Evolutionary conservation across 2,329 filamentous ascomycete genomes (phyloP), one percentile per base, ranked within the genome.

Genomic region (Exophiala dermatitidis): DNA sequence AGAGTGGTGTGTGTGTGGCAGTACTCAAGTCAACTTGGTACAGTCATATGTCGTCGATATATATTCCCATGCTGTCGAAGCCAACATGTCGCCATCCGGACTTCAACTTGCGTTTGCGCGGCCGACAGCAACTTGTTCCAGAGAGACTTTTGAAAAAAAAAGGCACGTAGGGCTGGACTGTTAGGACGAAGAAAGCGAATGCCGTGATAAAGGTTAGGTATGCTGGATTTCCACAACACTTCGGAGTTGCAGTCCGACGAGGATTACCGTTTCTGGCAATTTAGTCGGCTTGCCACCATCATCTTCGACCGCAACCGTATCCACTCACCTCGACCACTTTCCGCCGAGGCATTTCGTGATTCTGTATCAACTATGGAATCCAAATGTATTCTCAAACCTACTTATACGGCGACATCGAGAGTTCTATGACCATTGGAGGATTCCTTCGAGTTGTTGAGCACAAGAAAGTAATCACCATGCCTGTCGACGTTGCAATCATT

Each of bases 401-500:
- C 19, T 19, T 19, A 19, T 19, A 19, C 19, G 19, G 19, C 19
- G 19, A 19, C 19, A 19, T 19, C 19, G 19, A 19, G 19, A 19
- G 19, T 19, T 19, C 19, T 19, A 19, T 19, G 19, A 19, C 19
- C 19, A 19, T 19, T 19, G 19, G 19, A 19, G 19, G 8, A 40
- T 40, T 5, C 37, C n/a, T 40, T 19, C 19, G 19, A 19, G 19
- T 19, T 19, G 19, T 19, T 19, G 19, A 19, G 19, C 19, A 19
- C 19, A 19, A 19, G 19, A 19, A 19, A 19, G 37, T 19, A 19
- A 19, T 34, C 33, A 34, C 10, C 33, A 34, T 34, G 33, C 33
- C 33, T 34, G 6, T 76, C 45, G 65, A 68, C 5, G 66, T 79
- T 4, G 71, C 74, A 36, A 75, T 79, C 43, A 65, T 73, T 2